Evolutionary conservation across 2,329 filamentous ascomycete genomes (phyloP).

Genomic region (Colletotrichum neosansevieriae): DNA sequence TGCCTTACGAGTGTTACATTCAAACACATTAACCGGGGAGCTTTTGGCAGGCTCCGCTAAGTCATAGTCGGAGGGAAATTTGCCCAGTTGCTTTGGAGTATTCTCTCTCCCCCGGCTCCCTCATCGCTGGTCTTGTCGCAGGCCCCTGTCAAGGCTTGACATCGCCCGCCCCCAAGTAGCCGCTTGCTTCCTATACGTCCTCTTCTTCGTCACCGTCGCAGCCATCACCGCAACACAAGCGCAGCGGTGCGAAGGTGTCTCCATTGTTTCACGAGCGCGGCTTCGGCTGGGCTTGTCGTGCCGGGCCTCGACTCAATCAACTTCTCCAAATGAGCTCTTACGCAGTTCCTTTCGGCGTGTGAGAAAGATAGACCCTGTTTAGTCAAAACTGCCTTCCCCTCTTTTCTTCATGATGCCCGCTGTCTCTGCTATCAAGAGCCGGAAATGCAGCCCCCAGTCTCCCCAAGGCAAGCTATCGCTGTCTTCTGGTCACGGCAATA

Average conservation of each 20-base stretch:
- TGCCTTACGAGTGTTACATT: slow-evolving; percentile 22
- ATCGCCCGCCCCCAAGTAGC: slow-evolving; percentile 1
- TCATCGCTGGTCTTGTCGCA: slow-evolving; percentile 22
- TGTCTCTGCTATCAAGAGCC: slow-evolving; percentile 13
- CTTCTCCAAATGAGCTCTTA: neutral
- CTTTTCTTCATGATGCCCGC: slow-evolving; percentile 6
- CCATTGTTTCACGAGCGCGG: slow-evolving; percentile 32
- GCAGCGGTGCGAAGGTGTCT: slow-evolving; percentile 10
- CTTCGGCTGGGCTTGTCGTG: slow-evolving; percentile 16
- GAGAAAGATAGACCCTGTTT: slow-evolving; percentile 6
- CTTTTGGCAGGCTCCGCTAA: slow-evolving; percentile 5
- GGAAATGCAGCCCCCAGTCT: slow-evolving; percentile 21
- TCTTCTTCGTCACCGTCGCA: slow-evolving; percentile 12
- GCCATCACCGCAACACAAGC: slow-evolving; percentile 1
- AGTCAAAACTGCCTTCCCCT: slow-evolving; percentile 10
- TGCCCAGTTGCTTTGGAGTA: neutral
- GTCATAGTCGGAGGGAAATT: neutral
- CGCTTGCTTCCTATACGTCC: neutral
- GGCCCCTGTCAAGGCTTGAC: slow-evolving; percentile 22
- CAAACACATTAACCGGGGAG: slow-evolving; percentile 14
- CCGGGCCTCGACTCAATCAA: neutral
- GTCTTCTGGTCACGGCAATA: neutral
- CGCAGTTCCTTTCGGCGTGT: neutral
- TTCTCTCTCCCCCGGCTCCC: neutral
- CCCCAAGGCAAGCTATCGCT: slow-evolving; percentile 31